Evolutionary conservation across 2,329 filamentous ascomycete species (phyloP).

Genomic region (Arthrocladium fulminans): DNA sequence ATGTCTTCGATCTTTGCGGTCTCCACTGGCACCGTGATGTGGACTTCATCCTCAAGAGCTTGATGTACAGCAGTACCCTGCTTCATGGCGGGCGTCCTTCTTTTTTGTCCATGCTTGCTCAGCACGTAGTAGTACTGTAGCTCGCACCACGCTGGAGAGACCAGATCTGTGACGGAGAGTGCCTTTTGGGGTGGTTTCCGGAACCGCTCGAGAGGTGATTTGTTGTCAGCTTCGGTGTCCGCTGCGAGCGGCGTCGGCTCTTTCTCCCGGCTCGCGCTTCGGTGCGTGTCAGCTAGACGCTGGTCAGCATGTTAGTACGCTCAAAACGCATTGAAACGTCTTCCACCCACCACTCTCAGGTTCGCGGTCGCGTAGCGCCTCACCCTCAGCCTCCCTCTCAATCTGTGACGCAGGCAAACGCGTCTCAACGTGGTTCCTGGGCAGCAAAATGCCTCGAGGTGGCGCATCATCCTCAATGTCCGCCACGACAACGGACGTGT

Average conservation of each 20-base stretch:
- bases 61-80: constrained; percentile 72
- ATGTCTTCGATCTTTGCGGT: constrained; percentile 68
- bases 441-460: constrained; percentile 30
- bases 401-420: constrained; percentile 14
- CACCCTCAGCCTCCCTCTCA: constrained; percentile 11
- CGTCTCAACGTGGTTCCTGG: constrained; percentile 30
- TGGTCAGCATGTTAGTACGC: constrained; percentile 37
- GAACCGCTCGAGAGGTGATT: constrained; percentile 66
- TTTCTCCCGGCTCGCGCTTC: not conserved
- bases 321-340: constrained; percentile 28
- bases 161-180: constrained; percentile 78
- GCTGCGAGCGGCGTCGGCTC: constrained; percentile 10
- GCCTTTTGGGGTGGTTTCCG: constrained; percentile 67
- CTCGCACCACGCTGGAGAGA: constrained; percentile 91
- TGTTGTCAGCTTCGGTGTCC: constrained; percentile 32
- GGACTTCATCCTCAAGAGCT: constrained; percentile 74
- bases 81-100: constrained; percentile 72
- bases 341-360: constrained; percentile 15
- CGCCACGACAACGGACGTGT: constrained; percentile 21
- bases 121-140: constrained; percentile 86
- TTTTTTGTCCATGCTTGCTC: constrained; percentile 65
- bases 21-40: constrained; percentile 64
- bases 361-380: constrained; percentile 15
- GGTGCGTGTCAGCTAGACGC: constrained; percentile 19
- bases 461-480: constrained; percentile 40